Evolutionary conservation across 148 eudicot genomes (phyloP).

Genomic region (Rhododendron kiyosumense): DNA sequence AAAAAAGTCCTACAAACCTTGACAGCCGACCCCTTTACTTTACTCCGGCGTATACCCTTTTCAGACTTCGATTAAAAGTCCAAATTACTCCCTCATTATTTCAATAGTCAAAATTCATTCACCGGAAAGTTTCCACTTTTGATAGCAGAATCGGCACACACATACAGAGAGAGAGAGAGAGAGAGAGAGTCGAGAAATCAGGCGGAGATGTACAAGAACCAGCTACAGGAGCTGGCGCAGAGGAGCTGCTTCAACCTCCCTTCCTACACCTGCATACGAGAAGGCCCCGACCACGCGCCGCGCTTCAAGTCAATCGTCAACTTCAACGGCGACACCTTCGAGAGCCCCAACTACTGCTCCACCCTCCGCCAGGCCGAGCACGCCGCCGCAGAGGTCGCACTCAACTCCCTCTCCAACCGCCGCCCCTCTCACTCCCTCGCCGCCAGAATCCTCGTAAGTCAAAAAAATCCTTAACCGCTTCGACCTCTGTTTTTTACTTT

Average conservation of each 20-base stretch:
- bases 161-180: not conserved
- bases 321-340: slow-evolving; percentile 23
- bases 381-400: slow-evolving; percentile 22
- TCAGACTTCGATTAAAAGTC: not conserved
- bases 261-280: slow-evolving; percentile 20
- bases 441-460: slow-evolving; percentile 19
- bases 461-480: not conserved
- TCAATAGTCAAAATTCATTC: not conserved
- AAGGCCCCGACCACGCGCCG: slow-evolving; percentile 30
- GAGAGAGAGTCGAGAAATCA: no score
- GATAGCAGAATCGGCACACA: no score
- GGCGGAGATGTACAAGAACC: slow-evolving; percentile 25
- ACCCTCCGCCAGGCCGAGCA: slow-evolving; percentile 25
- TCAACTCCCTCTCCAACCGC: slow-evolving; percentile 16
- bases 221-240: slow-evolving; percentile 26
- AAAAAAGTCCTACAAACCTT: not conserved
- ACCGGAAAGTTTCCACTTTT: not conserved
- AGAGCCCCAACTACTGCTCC: slow-evolving; percentile 17
- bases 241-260: slow-evolving; percentile 30
- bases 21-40: not conserved
- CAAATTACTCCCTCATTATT: not conserved
- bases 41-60: not conserved
- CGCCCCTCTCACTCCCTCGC: slow-evolving; percentile 20
- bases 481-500: slow-evolving; percentile 2
- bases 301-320: slow-evolving; percentile 20